Evolutionary conservation across 2,329 filamentous ascomycete genomes (phyloP).

Genomic region (Colletotrichum australisinense): DNA sequence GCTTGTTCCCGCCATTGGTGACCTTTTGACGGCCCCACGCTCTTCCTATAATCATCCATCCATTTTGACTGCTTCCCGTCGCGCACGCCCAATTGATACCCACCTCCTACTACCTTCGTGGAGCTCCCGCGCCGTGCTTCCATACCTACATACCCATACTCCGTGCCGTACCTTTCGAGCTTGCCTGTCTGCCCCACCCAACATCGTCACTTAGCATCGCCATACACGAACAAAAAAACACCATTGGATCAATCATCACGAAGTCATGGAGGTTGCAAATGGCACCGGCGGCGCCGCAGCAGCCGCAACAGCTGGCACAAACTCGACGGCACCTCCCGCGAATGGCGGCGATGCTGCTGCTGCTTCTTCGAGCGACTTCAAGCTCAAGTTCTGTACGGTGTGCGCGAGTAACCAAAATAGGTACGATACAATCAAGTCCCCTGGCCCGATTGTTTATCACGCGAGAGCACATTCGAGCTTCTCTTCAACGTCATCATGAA

Average conservation of each 20-base stretch:
- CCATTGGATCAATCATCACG: not conserved
- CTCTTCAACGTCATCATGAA: not conserved
- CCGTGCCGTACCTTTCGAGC: not conserved
- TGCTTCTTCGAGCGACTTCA: slow-evolving; percentile 73
- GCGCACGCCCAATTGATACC: not conserved
- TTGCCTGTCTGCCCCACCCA: slow-evolving; percentile 13
- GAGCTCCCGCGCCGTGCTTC: not conserved
- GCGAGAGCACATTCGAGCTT: not conserved
- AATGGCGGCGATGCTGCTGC: slow-evolving; percentile 62
- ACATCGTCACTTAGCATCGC: not conserved
- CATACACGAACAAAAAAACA: not conserved
- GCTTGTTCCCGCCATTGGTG: not conserved
- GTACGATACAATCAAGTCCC: slow-evolving; percentile 56
- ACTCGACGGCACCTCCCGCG: slow-evolving; percentile 44
- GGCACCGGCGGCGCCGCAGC: slow-evolving; percentile 43
- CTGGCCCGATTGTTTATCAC: no score
- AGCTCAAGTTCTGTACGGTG: slow-evolving; percentile 97
- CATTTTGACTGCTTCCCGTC: not conserved
- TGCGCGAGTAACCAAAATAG: slow-evolving; percentile 98
- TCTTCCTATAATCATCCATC: not conserved
- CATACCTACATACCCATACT: not conserved
- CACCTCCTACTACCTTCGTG: not conserved
- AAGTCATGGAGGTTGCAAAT: slow-evolving; percentile 55
- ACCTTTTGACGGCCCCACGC: not conserved
- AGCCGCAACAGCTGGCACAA: slow-evolving; percentile 39